Base-by-base conservation (phyloP, 371 early-diverging fungal genomes). In the Mortierella sp. region DNA sequence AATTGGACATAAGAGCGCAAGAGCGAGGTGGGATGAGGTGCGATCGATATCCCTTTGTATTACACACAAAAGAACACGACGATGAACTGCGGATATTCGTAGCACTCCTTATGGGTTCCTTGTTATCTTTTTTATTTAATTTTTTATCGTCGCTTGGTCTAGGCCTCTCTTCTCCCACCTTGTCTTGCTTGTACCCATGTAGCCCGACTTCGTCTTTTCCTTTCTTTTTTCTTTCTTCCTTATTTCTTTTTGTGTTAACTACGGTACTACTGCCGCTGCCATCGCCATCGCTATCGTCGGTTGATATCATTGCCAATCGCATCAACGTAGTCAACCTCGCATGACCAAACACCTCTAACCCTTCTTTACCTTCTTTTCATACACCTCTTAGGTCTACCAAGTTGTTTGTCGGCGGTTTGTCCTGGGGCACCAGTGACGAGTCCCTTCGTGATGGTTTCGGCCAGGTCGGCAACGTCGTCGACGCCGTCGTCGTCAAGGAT, bases 321-420 rank as follows among this genome's bases (percentile, higher is more conserved):
- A 47, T 7, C 14, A 31, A n/a, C n/a, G n/a, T n/a, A n/a, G n/a
- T n/a, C 24, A n/a, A 24, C 41, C n/a, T n/a, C n/a, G 3, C 41
- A 7, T 45, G 22, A 45, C 22, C 47, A 16, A 50, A n/a, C 6
- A 26, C n/a, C 8, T 3, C 37, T 40, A 29, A 41, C 34, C 22
- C 40, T 39, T n/a, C 26, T 1, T 40, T n/a, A 41, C 22, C 24
- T 34, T 19, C 31, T 34, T 4, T 63, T 22, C 4, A 39, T 47
- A 11, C 34, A 58, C 45, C 1, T 37, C 41, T 2, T 67, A 71
- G 67, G 68, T 66, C 72, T 65, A 26, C 77, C 70, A 91, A 93
- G 86, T 72, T 95, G 44, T 95, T 91, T 73, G 88, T 95, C 71
- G 94, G 94, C 52, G 88, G 88, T 76, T 88, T 95, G 52, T 87